Conservation (phyloP, 148 eudicot genomes). For the Rhododendron williamsianum region DNA sequence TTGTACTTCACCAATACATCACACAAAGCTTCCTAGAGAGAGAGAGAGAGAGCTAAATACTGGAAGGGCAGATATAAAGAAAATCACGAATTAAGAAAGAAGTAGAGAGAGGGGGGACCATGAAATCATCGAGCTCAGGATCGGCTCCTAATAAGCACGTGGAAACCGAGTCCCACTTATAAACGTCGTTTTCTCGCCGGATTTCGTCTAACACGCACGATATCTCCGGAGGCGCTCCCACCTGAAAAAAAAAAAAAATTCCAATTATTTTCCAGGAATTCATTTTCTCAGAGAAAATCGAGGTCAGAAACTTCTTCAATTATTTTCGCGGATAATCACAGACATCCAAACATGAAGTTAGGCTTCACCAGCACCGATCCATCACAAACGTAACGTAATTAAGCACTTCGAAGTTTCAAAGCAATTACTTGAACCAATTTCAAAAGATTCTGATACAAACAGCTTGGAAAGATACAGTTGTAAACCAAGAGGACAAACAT, state of each 20-base stretch:
- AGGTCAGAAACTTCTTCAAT: too few species aligned
- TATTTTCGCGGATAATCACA: background rate
- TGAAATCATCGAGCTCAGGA: slow-evolving; percentile 97
- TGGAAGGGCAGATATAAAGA: background rate
- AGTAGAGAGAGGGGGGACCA: slow-evolving; percentile 32
- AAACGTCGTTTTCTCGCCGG: slow-evolving; percentile 44
- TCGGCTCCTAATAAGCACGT: slow-evolving; percentile 56
- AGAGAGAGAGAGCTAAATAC: background rate
- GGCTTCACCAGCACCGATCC: background rate
- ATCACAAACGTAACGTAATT: background rate
- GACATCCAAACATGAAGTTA: background rate
- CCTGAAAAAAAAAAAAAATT: slow-evolving; percentile 29
- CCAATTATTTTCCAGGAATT: background rate
- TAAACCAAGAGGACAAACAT: background rate
- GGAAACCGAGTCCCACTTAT: slow-evolving; percentile 19
- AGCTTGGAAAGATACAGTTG: too few species aligned
- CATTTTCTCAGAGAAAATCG: background rate
- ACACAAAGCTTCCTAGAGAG: slow-evolving; percentile 61
- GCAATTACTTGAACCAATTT: background rate
- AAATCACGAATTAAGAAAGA: background rate
- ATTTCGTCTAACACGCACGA: slow-evolving; percentile 65
- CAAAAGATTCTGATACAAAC: background rate
- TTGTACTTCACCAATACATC: slow-evolving; percentile 72
- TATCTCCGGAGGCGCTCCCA: slow-evolving; percentile 81
- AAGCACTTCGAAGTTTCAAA: background rate